Conservation (phyloP, 164 flowering plant genomes). For the Liquidambar formosana region DNA sequence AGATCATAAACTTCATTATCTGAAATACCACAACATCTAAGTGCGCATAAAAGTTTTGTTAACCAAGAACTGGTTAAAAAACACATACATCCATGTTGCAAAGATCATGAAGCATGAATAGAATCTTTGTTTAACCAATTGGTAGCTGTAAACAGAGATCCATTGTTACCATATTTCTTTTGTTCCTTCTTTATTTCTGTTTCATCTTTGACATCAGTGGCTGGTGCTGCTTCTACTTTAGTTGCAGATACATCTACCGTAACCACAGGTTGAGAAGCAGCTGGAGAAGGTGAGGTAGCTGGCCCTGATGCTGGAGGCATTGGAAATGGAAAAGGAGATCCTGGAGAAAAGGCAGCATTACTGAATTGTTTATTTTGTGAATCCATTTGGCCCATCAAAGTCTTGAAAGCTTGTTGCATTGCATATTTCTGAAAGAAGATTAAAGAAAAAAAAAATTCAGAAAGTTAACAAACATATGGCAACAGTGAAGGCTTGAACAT, state of each 20-base stretch:
- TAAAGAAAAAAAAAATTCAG: background rate
- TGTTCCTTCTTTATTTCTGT: conserved; percentile 47
- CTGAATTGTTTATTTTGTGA: conserved; percentile 55
- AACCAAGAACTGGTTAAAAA: conserved; percentile 3
- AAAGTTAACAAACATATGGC: background rate
- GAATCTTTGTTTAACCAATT: no score
- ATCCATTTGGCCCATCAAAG: conserved; percentile 82
- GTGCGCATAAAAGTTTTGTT: conserved; percentile 1
- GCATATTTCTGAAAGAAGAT: conserved; percentile 70
- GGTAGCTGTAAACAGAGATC: background rate
- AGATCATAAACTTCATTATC: background rate
- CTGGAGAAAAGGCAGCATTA: conserved; percentile 56
- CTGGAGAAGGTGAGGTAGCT: conserved; percentile 34
- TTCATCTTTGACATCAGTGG: conserved; percentile 34
- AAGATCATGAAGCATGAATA: no score
- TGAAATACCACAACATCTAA: background rate
- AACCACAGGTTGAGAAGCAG: conserved; percentile 44
- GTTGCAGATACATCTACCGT: conserved; percentile 77
- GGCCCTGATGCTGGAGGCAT: conserved; percentile 23
- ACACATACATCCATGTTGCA: no score
- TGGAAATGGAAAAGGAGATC: conserved; percentile 74
- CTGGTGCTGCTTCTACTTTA: conserved; percentile 61
- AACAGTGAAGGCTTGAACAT: conserved; percentile 5
- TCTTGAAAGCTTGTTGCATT: conserved; percentile 94
- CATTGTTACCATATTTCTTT: conserved; percentile 57